These are phyloP conservation scores for Penicillium steckii DNA, from an alignment of 495 filamentous ascomycete species.

Conservation along the genomic window DNA sequence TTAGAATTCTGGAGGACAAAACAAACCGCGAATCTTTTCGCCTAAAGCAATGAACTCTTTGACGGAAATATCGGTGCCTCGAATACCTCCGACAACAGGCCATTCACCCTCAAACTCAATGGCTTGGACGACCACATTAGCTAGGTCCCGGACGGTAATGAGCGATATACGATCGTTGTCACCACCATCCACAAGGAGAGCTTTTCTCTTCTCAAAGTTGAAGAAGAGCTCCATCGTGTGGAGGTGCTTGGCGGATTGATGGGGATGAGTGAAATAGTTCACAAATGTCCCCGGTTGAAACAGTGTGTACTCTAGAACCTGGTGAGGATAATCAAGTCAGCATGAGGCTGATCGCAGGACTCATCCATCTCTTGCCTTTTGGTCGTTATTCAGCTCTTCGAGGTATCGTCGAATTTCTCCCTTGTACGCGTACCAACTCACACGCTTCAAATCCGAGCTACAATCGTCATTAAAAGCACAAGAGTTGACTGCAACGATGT, in stretches of 20 bases:
- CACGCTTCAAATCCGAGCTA: conserved; percentile 17
- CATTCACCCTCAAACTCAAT: conserved; percentile 56
- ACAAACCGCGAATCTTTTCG: conserved; percentile 49
- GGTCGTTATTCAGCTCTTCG: conserved; percentile 47
- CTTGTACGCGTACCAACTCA: conserved; percentile 52
- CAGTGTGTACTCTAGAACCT: conserved; percentile 58
- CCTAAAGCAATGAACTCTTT: conserved; percentile 44
- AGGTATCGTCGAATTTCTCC: conserved; percentile 47
- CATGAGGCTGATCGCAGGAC: not conserved
- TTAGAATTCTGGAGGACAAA: not conserved
- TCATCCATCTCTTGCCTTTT: conserved; percentile 33
- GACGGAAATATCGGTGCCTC: conserved; percentile 42
- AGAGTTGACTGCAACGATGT: not conserved
- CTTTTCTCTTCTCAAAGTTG: conserved; percentile 50
- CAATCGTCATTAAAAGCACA: not conserved
- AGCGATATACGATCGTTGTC: conserved; percentile 43
- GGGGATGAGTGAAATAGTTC: conserved; percentile 51
- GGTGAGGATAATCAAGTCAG: conserved; percentile 2
- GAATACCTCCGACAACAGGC: conserved; percentile 54
- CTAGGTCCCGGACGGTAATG: conserved; percentile 47
- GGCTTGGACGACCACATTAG: conserved; percentile 45
- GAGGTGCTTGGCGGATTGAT: conserved; percentile 51
- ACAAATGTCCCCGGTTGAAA: conserved; percentile 57
- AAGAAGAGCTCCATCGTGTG: conserved; percentile 34
- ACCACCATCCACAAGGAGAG: conserved; percentile 46